Percentiles rank a stretch among this genome's conserved stretches.
These are phyloP conservation scores for Bruguiera parviflora DNA, from an alignment of 345 rosid genomes.

Conservation along the genomic window DNA sequence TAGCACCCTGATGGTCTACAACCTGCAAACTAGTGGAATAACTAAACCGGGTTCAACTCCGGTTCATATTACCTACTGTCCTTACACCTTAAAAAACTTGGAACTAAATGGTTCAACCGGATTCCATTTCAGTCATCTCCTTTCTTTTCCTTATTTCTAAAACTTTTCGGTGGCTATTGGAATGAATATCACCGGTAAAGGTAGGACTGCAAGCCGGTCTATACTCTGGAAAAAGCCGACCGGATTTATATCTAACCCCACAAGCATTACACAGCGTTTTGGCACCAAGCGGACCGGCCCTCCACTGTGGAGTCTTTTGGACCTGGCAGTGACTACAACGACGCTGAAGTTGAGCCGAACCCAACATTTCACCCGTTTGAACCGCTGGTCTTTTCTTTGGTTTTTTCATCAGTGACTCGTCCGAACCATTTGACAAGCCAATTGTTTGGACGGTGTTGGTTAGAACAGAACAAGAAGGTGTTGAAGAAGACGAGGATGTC, in stretches of 20 bases:
- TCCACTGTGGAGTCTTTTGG: conserved; percentile 63
- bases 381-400: conserved; percentile 29
- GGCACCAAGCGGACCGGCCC: conserved; percentile 56
- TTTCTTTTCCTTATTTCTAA: conserved; percentile 49
- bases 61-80: neutral
- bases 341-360: conserved; percentile 30
- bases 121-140: conserved; percentile 20
- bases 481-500: conserved; percentile 13
- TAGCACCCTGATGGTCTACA: neutral
- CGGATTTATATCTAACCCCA: conserved; percentile 58
- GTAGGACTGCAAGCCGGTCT: conserved; percentile 66
- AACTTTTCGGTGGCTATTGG: conserved; percentile 56
- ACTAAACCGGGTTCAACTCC: conserved; percentile 13
- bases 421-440: neutral
- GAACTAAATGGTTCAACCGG: conserved; percentile 27
- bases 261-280: conserved; percentile 62
- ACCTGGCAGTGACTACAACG: conserved; percentile 54
- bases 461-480: conserved; percentile 1
- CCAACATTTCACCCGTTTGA: conserved; percentile 14
- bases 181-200: conserved; percentile 41
- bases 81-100: conserved; percentile 29
- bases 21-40: conserved; percentile 6
- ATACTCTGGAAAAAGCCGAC: conserved; percentile 58
- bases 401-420: conserved; percentile 32
- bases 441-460: conserved; percentile 1